Evolutionary conservation across 1,139 yeast genomes (phyloP), one percentile per base, ranked within the genome.

Genomic region (Schwanniomyces etchellsii): DNA sequence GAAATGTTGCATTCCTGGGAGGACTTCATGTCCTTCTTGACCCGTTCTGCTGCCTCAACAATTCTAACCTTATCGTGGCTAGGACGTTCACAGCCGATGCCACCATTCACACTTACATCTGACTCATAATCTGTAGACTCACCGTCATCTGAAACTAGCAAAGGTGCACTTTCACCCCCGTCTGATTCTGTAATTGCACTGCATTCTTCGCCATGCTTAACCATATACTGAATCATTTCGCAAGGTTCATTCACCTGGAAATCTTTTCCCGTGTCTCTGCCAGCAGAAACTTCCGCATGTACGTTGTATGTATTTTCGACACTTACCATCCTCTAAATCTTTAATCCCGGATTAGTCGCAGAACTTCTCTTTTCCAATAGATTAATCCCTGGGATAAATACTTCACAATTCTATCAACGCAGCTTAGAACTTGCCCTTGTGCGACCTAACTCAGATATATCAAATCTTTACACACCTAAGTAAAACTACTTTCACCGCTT

Each of bases 81-180:
- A 7, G 21, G n/a, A 18, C 9, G 7, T 18, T 18, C 21, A n/a
- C n/a, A n/a, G n/a, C n/a, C n/a, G n/a, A 35, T 30, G 10, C 39
- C 23, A 20, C 29, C 24, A 12, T 36, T 28, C 26, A 25, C 33
- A 20, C 27, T 32, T 2, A 26, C 34, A 14, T 25, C 32, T 13
- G 16, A 25, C 16, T 29, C 30, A 22, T 23, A 47, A 21, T 56
- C 61, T 4, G 58, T 50, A n/a, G 34, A 38, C 12, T 45, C 56
- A 26, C 54, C 62, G 37, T 48, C 40, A 34, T 57, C 63, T 14
- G 61, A 52, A n/a, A 57, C 45, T 18, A 57, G 44, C 21, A 48
- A 43, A 6, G 63, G 63, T 29, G 55, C 43, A 31, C 56, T 53
- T 25, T 43, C 50, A 16, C 40, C 33, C 20, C 40, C 32, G 24